Percentiles rank a stretch among this genome's conserved stretches.
Conservation (phyloP, 768 basidiomycete genomes). For the Tricholoma sp. region DNA sequence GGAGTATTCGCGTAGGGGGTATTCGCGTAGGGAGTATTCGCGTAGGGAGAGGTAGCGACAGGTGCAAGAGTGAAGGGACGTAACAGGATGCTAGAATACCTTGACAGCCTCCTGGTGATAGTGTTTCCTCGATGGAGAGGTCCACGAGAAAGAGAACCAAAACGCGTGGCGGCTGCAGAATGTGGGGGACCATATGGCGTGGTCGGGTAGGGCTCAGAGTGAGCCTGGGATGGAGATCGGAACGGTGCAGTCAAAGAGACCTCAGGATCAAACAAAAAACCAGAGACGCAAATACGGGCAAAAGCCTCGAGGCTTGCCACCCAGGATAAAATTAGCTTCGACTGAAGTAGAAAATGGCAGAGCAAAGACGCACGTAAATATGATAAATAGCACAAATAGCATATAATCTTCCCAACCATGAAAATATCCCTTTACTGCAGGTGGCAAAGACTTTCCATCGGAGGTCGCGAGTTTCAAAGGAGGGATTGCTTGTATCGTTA, state of each 20-base stretch:
- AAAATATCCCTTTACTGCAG: slow-evolving; percentile 66
- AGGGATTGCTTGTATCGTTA: slow-evolving; percentile 75
- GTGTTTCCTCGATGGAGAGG: slow-evolving; percentile 41
- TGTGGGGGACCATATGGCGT: slow-evolving; percentile 23
- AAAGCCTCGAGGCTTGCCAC: slow-evolving; percentile 69
- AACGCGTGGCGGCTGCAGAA: slow-evolving; percentile 18
- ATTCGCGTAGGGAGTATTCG: background rate
- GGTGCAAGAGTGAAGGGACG: slow-evolving; percentile 49
- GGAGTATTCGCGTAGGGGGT: background rate
- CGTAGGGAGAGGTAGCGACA: slow-evolving; percentile 22
- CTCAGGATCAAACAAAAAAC: slow-evolving; percentile 84
- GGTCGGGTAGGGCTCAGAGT: slow-evolving; percentile 24
- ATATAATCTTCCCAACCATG: slow-evolving; percentile 84
- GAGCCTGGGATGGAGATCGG: slow-evolving; percentile 28
- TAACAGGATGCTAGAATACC: slow-evolving; percentile 40
- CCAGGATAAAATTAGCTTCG: slow-evolving; percentile 4
- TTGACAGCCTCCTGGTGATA: slow-evolving; percentile 39
- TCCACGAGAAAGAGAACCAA: slow-evolving; percentile 20
- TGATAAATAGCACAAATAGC: slow-evolving; percentile 76
- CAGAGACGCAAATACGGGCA: slow-evolving; percentile 86
- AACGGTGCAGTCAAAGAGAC: slow-evolving; percentile 49
- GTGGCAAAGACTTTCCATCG: slow-evolving; percentile 34
- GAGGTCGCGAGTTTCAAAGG: slow-evolving; percentile 50
- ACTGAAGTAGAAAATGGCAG: background rate
- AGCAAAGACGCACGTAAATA: slow-evolving; percentile 71